Base-by-base conservation (phyloP, 306 rosid species). In the Geum urbanum region DNA sequence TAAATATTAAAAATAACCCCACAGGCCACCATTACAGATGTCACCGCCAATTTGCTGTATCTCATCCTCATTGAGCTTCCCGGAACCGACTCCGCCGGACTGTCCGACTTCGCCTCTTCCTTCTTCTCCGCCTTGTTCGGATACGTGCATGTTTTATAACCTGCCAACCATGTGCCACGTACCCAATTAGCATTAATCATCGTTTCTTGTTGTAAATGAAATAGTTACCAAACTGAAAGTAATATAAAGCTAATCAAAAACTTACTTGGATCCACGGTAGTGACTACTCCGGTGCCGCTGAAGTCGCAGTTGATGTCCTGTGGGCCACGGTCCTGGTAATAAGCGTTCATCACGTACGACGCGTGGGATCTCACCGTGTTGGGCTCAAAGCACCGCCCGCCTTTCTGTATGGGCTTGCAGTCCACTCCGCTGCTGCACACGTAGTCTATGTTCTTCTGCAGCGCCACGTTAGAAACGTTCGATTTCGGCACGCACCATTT, bases 201-300 rank as follows among this genome's bases (percentile, higher is more conserved):
- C 37, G 37, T 32, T 32, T 32, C 37, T 32, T 32, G 37, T 32
- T 3, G 3, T 32, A 32, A 32, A 32, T 32, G 4, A 32, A 32
- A 32, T 32, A 32, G 37, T 32, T 32, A 32, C 37, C 37, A 2
- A 32, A 32, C 3, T 32, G 37, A 32, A 2, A 32, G 37, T 32
- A 32, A 32, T 32, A 32, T 32, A 32, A 24, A 32, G 37, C 4
- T 32, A 1, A 32, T 32, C 37, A 32, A 9, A 20, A 72, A 59
- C 89, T 82, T 79, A 92, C 98, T 86, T 14, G 96, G 98, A 62
- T 92, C 81, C 2, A 72, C 43, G 67, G 53, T 0, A 5, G 91
- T 84, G 88, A 92, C 20, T 15, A 81, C 6, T 67, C 85, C 98
- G 0, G 90, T 86, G 69, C 81, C 70, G 24, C 50, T 60, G 69